Evolutionary conservation across 768 basidiomycete genomes (phyloP), one percentile per base, ranked within the genome.

Genomic region (Lactarius hatsudake): DNA sequence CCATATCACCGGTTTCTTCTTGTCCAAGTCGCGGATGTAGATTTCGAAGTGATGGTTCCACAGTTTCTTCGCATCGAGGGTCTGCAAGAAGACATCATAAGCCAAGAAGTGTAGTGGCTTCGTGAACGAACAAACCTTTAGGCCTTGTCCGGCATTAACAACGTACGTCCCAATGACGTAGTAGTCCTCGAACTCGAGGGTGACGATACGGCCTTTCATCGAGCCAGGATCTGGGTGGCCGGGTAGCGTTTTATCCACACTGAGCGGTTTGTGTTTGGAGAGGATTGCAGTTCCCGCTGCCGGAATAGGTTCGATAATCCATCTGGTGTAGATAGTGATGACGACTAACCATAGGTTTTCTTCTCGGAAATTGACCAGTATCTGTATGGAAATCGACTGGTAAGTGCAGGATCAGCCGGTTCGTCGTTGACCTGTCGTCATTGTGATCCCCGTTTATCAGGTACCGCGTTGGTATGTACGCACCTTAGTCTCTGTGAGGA

Each of bases 401-500:
- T 83, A 43, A 93, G 74, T 15, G 74, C 75, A 2, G 84, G 86
- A 72, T 91, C 87, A 5, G 81, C 80, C 0, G 91, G 88, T 53
- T 79, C 79, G 58, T 89, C 80, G 73, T 93, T 93, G 56, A 93
- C 85, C 92, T 94, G 62, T 54, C 32, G 30, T 67, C 18, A 45
- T 10, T 18, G 48, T 65, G 34, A 48, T 43, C 20, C 15, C 42
- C 54, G 23, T 34, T 28, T 17, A 48, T 58, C 28, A 48, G 42
- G 55, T 57, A 45, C 15, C 45, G 38, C 32, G 34, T 26, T 40
- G 62, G 42, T 38, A 26, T 51, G 28, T 2, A 10, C 63, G 30
- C 48, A 86, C 91, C 82, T 94, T 96, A 12, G 93, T 94, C 78
- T 96, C 94, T 0, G 91, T 93, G 53, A 96, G 78, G 18, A 95